Conservation (phyloP, 2,329 filamentous ascomycete genomes). For the Xylariaceae sp. region DNA sequence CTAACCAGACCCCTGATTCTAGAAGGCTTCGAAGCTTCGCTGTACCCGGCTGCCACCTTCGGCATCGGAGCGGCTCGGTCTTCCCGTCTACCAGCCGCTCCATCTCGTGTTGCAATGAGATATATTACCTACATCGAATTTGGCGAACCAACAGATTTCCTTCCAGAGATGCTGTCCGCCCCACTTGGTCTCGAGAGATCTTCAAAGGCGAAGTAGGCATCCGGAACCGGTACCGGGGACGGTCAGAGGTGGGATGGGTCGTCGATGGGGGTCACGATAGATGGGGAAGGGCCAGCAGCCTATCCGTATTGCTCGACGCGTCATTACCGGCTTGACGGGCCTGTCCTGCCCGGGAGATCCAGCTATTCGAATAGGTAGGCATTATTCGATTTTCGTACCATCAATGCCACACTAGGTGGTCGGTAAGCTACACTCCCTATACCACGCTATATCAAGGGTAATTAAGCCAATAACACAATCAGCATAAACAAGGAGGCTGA, state of each 20-base stretch:
- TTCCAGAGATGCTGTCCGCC: not conserved
- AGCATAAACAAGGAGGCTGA: not conserved
- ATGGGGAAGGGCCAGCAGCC: not conserved
- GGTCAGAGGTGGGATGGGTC: not conserved
- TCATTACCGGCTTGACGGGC: not conserved
- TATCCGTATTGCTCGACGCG: not conserved
- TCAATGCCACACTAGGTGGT: not conserved
- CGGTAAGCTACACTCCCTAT: not conserved
- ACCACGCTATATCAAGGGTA: not conserved
- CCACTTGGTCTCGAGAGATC: not conserved
- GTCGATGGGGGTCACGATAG: not conserved
- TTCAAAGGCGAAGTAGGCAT: not conserved
- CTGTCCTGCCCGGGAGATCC: not conserved
- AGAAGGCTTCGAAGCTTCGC: not conserved
- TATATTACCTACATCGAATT: not conserved
- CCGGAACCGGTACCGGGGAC: not conserved
- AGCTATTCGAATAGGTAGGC: not conserved
- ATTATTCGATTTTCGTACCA: not conserved
- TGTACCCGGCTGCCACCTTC: not conserved
- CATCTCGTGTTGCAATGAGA: not conserved
- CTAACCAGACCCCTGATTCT: too few relatives aligned
- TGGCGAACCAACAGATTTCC: not conserved
- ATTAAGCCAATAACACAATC: not conserved
- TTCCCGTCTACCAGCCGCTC: not conserved
- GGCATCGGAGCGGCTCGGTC: not conserved